phyloP scores from a whole-genome alignment of 192 early-diverging fungal genomes.

The Thamnidium elegans region DNA sequence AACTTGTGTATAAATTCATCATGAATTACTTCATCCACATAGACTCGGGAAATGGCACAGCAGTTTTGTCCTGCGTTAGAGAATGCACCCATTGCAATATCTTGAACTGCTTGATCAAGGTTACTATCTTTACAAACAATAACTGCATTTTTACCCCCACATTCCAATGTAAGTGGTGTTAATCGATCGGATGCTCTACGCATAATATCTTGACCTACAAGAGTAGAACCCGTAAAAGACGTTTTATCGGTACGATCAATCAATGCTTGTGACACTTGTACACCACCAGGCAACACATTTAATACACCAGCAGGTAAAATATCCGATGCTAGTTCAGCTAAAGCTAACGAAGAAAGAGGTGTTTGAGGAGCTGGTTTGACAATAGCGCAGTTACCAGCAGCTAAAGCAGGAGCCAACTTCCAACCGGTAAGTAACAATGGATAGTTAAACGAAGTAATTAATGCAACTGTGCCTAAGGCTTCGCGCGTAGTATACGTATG shows the following conservation, averaged over 20 bases:
- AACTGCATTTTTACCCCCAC: constrained; percentile 59
- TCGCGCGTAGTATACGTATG: constrained; percentile 47
- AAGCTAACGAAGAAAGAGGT: constrained; percentile 52
- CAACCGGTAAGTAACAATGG: constrained; percentile 59
- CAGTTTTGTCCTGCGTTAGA: constrained; percentile 76
- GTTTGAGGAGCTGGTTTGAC: constrained; percentile 61
- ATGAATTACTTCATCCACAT: constrained; percentile 65
- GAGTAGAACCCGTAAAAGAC: constrained; percentile 54
- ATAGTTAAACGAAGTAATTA: constrained; percentile 75
- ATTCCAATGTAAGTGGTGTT: constrained; percentile 49
- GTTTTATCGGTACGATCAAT: constrained; percentile 48
- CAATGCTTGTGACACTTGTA: constrained; percentile 42
- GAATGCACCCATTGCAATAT: constrained; percentile 47
- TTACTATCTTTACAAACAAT: constrained; percentile 53
- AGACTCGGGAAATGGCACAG: constrained; percentile 68
- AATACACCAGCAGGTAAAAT: constrained; percentile 50
- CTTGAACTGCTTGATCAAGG: constrained; percentile 40
- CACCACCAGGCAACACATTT: constrained; percentile 52
- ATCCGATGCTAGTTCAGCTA: constrained; percentile 44
- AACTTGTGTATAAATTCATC: constrained; percentile 58
- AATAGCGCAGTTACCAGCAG: constrained; percentile 62
- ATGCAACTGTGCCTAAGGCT: constrained; percentile 65
- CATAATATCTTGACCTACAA: constrained; percentile 51
- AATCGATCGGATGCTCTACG: constrained; percentile 43
- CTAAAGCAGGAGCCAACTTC: constrained; percentile 79